Base-by-base conservation (phyloP, 2,329 filamentous ascomycete species). In the Phaeosphaeriaceae sp. region DNA sequence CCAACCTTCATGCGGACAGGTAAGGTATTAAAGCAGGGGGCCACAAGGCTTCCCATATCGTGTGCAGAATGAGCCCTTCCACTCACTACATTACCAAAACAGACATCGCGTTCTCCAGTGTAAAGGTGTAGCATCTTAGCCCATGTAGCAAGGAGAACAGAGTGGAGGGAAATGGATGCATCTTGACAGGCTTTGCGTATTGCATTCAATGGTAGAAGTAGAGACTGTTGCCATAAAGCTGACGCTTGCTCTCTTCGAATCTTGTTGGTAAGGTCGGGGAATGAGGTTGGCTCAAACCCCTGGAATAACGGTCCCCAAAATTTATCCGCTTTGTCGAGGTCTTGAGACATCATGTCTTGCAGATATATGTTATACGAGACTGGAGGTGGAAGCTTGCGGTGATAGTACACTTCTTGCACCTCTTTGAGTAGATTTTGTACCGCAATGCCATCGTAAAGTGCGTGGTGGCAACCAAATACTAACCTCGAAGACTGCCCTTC, bases 11-110 rank as follows among this genome's bases (percentile, higher is more conserved):
- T 74, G 20, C 90, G 83, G 1, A 92, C 67, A 0, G 92, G 91
- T 11, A 96, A 74, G 0, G 92, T 96, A 66, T 96, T 97, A 78
- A 97, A 96, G 68, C 91, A 96, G 0, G 92, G 92, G 0, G 90
- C 91, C n/a, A 95, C 83, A 5, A 96, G 81, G 3, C 80, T 77
- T 30, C 92, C 86, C 9, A 93, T 77, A 0, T 81, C 83, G 5
- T 87, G 81, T 2, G 92, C 70, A 0, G 83, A 74, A 8, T 90
- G 67, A 0, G 86, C 87, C 6, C 92, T 85, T 1, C 92, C 92
- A 64, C 85, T 92, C 47, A 93, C 82, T 2, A 97, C 87, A 61
- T 90, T 94, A 0, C 93, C 92, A 64, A 97, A 96, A 68, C 90
- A 94, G 4, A 96, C 63, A 63, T 96, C 92, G 0, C 76, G 68